Conservation (phyloP, 495 filamentous ascomycete species). For the Aspergillus affinis region DNA sequence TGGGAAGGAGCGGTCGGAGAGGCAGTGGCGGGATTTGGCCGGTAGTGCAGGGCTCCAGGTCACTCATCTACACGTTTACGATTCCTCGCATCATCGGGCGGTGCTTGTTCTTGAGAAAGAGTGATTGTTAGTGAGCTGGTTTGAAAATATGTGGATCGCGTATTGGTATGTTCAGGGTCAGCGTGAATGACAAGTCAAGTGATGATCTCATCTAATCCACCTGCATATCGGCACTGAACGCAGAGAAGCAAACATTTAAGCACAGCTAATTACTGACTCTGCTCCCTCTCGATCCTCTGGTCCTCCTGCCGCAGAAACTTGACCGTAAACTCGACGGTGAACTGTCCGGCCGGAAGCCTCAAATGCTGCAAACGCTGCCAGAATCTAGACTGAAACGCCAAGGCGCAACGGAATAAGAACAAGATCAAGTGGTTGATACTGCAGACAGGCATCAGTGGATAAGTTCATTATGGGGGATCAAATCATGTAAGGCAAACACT, state of each 20-base stretch:
- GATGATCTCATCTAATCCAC: too few species aligned
- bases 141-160: too few species aligned
- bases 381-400: neutral
- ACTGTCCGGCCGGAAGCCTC: neutral
- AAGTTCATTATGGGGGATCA: too few species aligned
- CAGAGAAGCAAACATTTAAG: neutral
- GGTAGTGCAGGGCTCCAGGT: slow-evolving; percentile 41
- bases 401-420: neutral
- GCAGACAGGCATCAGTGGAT: neutral
- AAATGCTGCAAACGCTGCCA: neutral
- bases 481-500: neutral
- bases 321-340: neutral
- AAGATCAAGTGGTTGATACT: neutral
- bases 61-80: slow-evolving; percentile 40
- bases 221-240: too few species aligned
- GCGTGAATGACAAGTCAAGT: too few species aligned
- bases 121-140: neutral
- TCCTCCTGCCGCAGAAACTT: neutral
- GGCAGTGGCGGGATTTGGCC: slow-evolving; percentile 43
- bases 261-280: neutral
- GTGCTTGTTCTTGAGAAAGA: slow-evolving; percentile 26
- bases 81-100: slow-evolving; percentile 21
- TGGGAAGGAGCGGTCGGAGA: slow-evolving; percentile 33
- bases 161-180: too few species aligned
- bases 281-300: neutral